Evolutionary conservation across 106 monocot genomes (phyloP).

Genomic region (Triglochin maritima): DNA sequence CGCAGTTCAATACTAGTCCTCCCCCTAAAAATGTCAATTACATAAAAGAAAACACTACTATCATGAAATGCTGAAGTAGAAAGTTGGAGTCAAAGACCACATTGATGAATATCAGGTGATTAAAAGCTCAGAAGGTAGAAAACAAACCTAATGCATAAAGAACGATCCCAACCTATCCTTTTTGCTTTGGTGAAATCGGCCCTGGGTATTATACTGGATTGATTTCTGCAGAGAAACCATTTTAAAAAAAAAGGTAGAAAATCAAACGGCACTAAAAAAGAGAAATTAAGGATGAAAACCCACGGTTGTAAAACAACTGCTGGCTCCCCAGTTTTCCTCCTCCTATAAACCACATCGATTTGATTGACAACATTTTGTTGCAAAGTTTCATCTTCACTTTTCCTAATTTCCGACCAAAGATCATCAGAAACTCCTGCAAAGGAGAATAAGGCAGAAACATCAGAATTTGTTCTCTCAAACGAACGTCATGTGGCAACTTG

Average conservation of each 20-base stretch:
- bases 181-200: slow-evolving; percentile 28
- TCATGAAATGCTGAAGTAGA: neutral
- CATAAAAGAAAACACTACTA: neutral
- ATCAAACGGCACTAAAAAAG: neutral
- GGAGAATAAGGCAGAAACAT: too few species aligned
- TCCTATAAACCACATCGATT: slow-evolving; percentile 13
- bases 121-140: neutral
- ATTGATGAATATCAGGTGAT: neutral
- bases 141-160: slow-evolving; percentile 65
- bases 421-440: neutral
- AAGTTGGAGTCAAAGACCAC: neutral
- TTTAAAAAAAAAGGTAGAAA: neutral
- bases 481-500: too few species aligned
- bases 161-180: slow-evolving; percentile 68
- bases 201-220: slow-evolving; percentile 12
- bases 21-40: slow-evolving; percentile 34
- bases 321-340: slow-evolving; percentile 2
- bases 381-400: neutral
- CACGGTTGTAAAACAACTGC: neutral
- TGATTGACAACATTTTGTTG: neutral
- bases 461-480: too few species aligned
- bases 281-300: neutral
- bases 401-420: neutral
- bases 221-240: slow-evolving; percentile 11
- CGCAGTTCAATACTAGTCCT: slow-evolving; percentile 67